Evolutionary conservation across 2,329 filamentous ascomycete species (phyloP), one percentile per base, ranked within the genome.

Genomic region (Rhinocladiella similis): DNA sequence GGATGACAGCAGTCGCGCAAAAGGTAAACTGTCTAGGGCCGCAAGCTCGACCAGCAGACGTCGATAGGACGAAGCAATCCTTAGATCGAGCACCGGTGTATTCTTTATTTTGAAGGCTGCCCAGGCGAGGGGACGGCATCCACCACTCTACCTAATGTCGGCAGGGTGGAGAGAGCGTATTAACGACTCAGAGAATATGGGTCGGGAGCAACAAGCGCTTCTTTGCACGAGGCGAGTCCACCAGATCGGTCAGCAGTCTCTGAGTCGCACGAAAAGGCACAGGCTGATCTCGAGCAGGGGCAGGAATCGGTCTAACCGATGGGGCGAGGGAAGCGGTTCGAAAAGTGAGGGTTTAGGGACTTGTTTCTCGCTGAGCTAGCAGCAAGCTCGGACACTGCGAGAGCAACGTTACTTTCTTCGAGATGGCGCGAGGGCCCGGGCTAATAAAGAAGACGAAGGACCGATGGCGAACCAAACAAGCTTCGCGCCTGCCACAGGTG

Each of bases 51-150:
- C 59, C 52, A 56, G 47, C 47, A 61, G 61, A 47, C 51, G 57
- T 63, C 58, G 63, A 61, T 59, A 57, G 47, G 52, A 59, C 51
- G 62, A 63, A 63, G 62, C 62, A 63, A 59, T 59, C 54, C 56
- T 60, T 65, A 61, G 60, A 56, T 53, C 59, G 48, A 60, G 55
- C 46, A 55, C 63, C 63, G 63, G 63, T 42, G 61, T 55, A 57
- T 43, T 63, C 54, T 59, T 62, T 62, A 64, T 61, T 62, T 62
- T 56, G 52, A 59, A 58, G 51, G 57, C 54, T 55, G 47, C 55
- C 57, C 53, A 59, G 59, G 58, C 61, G 51, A 60, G 56, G 47
- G 54, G 33, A 42, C 35, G 43, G 39, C 47, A 52, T 53, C 46
- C 50, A 53, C 56, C 53, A 39, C 39, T 61, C 51, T 57, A 57